These are phyloP conservation scores for Dichotomopilus funicola DNA, from an alignment of 2,329 filamentous ascomycete genomes.

Conservation along the genomic window DNA sequence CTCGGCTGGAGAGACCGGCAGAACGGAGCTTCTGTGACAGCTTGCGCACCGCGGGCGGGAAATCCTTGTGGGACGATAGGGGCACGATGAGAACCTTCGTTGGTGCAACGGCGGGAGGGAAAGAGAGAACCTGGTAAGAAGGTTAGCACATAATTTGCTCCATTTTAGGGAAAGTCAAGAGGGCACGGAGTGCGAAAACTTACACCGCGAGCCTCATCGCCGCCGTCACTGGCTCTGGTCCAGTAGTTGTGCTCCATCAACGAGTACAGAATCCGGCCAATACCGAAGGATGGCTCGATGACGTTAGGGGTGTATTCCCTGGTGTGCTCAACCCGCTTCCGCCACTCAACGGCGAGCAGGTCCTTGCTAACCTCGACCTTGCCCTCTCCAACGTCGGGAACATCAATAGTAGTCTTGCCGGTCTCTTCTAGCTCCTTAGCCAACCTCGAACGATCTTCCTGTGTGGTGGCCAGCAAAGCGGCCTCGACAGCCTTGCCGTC, in stretches of 20 bases:
- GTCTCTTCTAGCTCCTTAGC: conserved; percentile 65
- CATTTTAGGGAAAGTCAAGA: conserved; percentile 34
- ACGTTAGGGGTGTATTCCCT: conserved; percentile 93
- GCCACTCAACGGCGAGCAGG: conserved; percentile 75
- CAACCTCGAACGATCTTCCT: conserved; percentile 75
- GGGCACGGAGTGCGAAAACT: conserved; percentile 34
- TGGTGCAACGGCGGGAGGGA: conserved; percentile 66
- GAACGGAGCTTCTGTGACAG: conserved; percentile 71
- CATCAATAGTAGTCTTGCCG: conserved; percentile 71
- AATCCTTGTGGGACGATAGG: conserved; percentile 72
- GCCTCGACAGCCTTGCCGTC: conserved; percentile 80
- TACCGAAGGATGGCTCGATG: conserved; percentile 96
- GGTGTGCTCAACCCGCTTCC: conserved; percentile 72
- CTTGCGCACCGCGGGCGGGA: conserved; percentile 67
- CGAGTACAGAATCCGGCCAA: conserved; percentile 87
- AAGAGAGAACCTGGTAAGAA: conserved; percentile 45
- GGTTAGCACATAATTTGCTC: conserved; percentile 4
- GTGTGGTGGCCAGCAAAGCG: conserved; percentile 66
- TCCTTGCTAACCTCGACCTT: conserved; percentile 76
- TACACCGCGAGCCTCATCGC: conserved; percentile 80
- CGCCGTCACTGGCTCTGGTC: conserved; percentile 64
- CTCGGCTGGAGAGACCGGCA: conserved; percentile 70
- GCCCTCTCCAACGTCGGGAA: conserved; percentile 59
- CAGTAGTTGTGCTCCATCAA: conserved; percentile 95
- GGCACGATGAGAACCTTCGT: conserved; percentile 93